Base-by-base conservation (phyloP, 305 asterid genomes). In the Lippia alba region DNA sequence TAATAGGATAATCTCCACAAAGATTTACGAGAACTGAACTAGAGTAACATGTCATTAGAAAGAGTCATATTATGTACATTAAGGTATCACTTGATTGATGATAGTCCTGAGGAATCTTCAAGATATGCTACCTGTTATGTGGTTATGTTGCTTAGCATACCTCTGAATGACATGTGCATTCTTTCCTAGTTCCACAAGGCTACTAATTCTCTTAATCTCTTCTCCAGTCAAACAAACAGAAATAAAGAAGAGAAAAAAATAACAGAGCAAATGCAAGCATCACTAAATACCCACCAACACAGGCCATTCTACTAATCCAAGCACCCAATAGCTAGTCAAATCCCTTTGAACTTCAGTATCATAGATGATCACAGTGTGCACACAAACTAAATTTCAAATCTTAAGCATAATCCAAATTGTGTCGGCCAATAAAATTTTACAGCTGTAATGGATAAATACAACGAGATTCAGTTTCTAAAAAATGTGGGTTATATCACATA, bases 401-500 rank as follows among this genome's bases (percentile, higher is more conserved):
- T 49, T 34, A 34, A 15, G 40, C 15, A n/a, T 15, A 51, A 32
- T 16, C 19, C 66, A 61, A 54, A 56, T 58, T 19, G 18, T 45
- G 30, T 44, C 51, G 39, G 30, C 32, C 50, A 69, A 65, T 50
- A 36, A 40, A 41, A 12, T 34, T 48, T 18, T 33, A 66, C 32
- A 19, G 3, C 30, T 24, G 30, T 24, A 1, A 24, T 24, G 30
- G 30, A 24, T 24, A 24, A 18, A 66, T 32, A 53, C 20, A 63
- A 60, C 48, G 76, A 74, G 56, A 56, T 39, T 51, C 59, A 71
- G 63, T 10, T 32, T 56, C 20, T 4, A 61, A 71, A 2, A 56
- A 61, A 50, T 46, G 61, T 30, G 72, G 75, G 79, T 41, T 41
- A 69, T 61, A 58, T 48, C 63, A 78, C 91, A 68, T 89, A 95